A percentile compares a stretch with the other conserved stretches of the same genome.
phyloP scores from a whole-genome alignment of 192 early-diverging fungal species.

The Helicostylum pulchrum region DNA sequence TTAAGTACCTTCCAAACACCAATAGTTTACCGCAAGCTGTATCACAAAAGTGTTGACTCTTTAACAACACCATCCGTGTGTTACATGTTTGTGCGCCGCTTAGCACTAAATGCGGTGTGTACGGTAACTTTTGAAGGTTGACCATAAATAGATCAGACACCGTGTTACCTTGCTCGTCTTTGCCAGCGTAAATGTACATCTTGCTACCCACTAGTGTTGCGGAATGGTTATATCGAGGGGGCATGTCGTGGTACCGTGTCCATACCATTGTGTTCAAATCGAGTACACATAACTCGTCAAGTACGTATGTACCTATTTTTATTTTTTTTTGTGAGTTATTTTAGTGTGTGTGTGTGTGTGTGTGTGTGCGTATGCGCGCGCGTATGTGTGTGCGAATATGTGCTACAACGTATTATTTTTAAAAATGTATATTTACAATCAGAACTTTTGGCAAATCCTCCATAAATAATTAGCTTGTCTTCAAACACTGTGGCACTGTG shows the following conservation, averaged over 20 bases:
- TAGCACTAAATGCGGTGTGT: conserved; percentile 36
- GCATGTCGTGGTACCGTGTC: conserved; percentile 42
- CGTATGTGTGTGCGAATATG: background rate
- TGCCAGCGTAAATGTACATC: conserved; percentile 60
- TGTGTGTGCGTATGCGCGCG: background rate
- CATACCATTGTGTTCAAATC: conserved; percentile 57
- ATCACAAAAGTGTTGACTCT: conserved; percentile 61
- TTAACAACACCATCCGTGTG: conserved; percentile 45
- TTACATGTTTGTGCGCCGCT: conserved; percentile 28
- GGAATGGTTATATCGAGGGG: conserved; percentile 54
- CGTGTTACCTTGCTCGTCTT: conserved; percentile 48
- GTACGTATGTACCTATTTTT: conserved; percentile 46
- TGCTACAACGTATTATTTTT: background rate
- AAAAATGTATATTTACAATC: conserved; percentile 41
- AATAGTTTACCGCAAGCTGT: conserved; percentile 50
- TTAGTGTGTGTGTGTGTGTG: background rate
- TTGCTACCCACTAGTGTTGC: conserved; percentile 49
- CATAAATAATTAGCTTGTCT: conserved; percentile 58
- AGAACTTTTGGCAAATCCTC: conserved; percentile 54
- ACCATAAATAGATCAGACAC: conserved; percentile 53
- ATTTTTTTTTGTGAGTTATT: no score
- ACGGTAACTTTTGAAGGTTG: conserved; percentile 42
- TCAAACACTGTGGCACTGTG: conserved; percentile 59
- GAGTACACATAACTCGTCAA: conserved; percentile 52
- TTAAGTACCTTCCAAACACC: conserved; percentile 50